These are phyloP conservation scores for Paradendryphiella salina DNA, from an alignment of 2,329 filamentous ascomycete species.

Conservation along the genomic window DNA sequence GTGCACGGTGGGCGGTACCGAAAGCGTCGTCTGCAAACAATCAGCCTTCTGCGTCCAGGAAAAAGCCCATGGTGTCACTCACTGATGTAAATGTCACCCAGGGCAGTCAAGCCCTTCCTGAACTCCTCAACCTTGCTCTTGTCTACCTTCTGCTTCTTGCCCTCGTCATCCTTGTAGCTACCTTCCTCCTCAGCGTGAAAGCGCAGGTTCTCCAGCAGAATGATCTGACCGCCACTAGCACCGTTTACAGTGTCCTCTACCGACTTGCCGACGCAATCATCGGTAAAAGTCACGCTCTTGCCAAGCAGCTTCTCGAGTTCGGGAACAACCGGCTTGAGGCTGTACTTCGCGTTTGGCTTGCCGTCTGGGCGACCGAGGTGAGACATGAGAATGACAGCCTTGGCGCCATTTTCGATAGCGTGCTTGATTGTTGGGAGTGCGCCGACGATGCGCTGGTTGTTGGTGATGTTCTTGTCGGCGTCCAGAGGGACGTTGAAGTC, in stretches of 20 bases:
- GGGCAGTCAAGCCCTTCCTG: constrained; percentile 89
- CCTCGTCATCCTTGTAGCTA: constrained; percentile 87
- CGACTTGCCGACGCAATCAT: constrained; percentile 87
- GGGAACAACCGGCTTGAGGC: constrained; percentile 84
- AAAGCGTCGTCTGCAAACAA: constrained; percentile 81
- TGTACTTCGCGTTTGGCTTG: constrained; percentile 88
- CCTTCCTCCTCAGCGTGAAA: constrained; percentile 99
- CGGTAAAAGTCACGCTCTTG: constrained; percentile 82
- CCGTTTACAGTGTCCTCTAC: constrained; percentile 88
- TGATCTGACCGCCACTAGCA: constrained; percentile 77
- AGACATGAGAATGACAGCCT: constrained; percentile 95
- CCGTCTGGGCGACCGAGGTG: constrained; percentile 96
- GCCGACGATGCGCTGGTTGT: constrained; percentile 97
- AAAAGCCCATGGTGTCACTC: constrained; percentile 43
- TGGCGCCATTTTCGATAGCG: constrained; percentile 85
- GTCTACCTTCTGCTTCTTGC: constrained; percentile 98
- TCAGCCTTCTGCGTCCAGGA: constrained; percentile 21
- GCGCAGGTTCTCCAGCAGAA: constrained; percentile 95
- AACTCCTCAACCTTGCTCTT: constrained; percentile 90
- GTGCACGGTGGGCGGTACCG: constrained; percentile 94
- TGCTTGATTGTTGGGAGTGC: constrained; percentile 95
- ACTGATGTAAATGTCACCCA: constrained; percentile 98
- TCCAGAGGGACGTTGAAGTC: constrained; percentile 99
- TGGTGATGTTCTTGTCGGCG: constrained; percentile 89
- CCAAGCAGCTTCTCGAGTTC: constrained; percentile 90